Conservation (phyloP, 1,284 basidiomycete species). For the Irpex rosettiformis region DNA sequence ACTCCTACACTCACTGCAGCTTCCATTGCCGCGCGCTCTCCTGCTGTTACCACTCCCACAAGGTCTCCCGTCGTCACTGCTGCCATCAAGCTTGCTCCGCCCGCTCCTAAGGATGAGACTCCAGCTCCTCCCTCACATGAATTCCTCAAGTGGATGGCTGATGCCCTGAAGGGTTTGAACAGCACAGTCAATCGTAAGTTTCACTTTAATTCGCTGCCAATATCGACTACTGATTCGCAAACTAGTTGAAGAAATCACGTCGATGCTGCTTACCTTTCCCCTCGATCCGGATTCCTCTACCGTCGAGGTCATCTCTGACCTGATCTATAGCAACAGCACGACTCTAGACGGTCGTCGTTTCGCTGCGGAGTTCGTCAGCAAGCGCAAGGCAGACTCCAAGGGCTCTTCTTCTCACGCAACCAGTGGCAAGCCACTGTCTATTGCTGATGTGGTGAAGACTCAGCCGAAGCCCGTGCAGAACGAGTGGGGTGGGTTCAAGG, state of each 20-base stretch:
- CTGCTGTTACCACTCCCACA: conserved; percentile 32
- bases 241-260: conserved; percentile 88
- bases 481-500: conserved; percentile 86
- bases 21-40: conserved; percentile 20
- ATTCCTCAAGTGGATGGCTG: conserved; percentile 90
- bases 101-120: conserved; percentile 53
- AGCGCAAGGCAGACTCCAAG: conserved; percentile 80
- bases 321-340: conserved; percentile 90
- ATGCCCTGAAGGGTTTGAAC: conserved; percentile 85
- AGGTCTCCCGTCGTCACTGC: conserved; percentile 28
- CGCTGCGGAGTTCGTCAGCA: conserved; percentile 85
- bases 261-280: conserved; percentile 89
- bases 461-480: conserved; percentile 72
- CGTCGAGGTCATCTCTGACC: conserved; percentile 86
- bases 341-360: conserved; percentile 95
- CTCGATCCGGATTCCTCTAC: conserved; percentile 81
- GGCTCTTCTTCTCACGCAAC: conserved; percentile 35
- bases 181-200: conserved; percentile 73
- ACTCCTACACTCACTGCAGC: conserved; percentile 18
- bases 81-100: conserved; percentile 37
- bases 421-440: conserved; percentile 57
- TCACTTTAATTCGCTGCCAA: conserved; percentile 11
- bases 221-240: conserved; percentile 9
- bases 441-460: conserved; percentile 86
- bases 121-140: conserved; percentile 75